Evolutionary conservation across 352 stramenopile species (phyloP), one percentile per base, ranked within the genome.

Genomic region (Globisporangium abappressorium): DNA sequence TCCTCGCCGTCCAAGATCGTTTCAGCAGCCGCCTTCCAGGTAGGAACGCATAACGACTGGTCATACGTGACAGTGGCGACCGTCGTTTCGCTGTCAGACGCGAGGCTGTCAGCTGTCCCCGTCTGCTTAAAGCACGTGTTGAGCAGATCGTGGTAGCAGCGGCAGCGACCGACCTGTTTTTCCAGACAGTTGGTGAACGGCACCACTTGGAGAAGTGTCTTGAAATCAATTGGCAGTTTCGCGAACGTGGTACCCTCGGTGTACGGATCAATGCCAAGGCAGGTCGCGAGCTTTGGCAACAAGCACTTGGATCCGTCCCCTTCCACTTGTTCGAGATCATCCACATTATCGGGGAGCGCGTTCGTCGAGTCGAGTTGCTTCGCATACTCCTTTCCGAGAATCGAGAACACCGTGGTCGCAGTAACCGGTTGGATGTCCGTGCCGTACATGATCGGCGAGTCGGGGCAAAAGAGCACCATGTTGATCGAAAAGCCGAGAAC

Each of bases 121-220:
- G 64, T 84, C 69, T 90, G 78, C 34, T 66, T 49, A 59, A 90
- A 95, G 54, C 87, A 95, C 14, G 60, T 68, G 18, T 90, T 79
- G 14, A 95, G 69, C 41, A 90, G 58, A 8, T 93, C 73, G 54
- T 87, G 64, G 67, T 94, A 94, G 65, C 87, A 94, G 0, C 72
- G 70, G 41, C 87, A 95, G 12, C 85, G 77, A 26, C 84, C 81
- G 5, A 75, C 75, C 1, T 70, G 77, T 43, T 87, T 81, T 56
- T 89, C 71, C 12, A 92, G n/a, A 69, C 87, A 95, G 57, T 89
- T 76, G 1, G 82, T 88, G 58, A 93, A 95, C 2, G 84, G 87
- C 30, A 93, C 77, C 55, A 82, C 51, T 0, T 68, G 64, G 8
- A 93, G 65, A n/a, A 95, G 64, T 0, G 76, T 77, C 70, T 91